Evolutionary conservation across 148 eudicot species (phyloP).

Genomic region (Arbutus unedo): DNA sequence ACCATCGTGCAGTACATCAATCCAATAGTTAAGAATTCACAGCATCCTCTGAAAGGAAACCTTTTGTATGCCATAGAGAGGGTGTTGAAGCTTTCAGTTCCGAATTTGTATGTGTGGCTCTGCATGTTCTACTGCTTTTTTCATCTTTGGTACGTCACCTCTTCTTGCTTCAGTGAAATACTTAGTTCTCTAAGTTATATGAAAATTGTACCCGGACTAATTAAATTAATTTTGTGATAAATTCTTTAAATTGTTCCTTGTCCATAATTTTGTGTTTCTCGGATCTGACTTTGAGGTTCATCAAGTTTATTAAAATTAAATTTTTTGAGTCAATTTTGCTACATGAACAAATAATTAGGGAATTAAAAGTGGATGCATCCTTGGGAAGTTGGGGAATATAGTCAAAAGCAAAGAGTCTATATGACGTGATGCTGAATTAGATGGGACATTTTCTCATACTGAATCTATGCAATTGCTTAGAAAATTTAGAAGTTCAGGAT

Average conservation of each 20-base stretch:
- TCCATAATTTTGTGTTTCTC: not conserved
- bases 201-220: not conserved
- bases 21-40: slow-evolving; percentile 85
- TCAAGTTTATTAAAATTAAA: not conserved
- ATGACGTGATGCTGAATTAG: not conserved
- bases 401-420: not conserved
- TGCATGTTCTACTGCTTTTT: slow-evolving; percentile 99
- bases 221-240: not conserved
- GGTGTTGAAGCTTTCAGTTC: slow-evolving; percentile 95
- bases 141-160: slow-evolving; percentile 79
- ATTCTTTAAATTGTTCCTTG: not conserved
- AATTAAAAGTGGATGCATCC: not conserved
- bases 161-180: not conserved
- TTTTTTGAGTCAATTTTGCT: not conserved
- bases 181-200: not conserved
- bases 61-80: slow-evolving; percentile 89
- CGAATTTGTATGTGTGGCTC: slow-evolving; percentile 94
- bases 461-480: not conserved
- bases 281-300: not conserved
- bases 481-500: not conserved
- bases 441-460: not conserved
- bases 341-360: not conserved
- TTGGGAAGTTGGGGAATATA: not conserved
- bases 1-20: slow-evolving; percentile 70
- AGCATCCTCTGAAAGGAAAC: slow-evolving; percentile 90